Base-by-base conservation (phyloP, 495 filamentous ascomycete species). In the Hypomontagnella monticulosa region DNA sequence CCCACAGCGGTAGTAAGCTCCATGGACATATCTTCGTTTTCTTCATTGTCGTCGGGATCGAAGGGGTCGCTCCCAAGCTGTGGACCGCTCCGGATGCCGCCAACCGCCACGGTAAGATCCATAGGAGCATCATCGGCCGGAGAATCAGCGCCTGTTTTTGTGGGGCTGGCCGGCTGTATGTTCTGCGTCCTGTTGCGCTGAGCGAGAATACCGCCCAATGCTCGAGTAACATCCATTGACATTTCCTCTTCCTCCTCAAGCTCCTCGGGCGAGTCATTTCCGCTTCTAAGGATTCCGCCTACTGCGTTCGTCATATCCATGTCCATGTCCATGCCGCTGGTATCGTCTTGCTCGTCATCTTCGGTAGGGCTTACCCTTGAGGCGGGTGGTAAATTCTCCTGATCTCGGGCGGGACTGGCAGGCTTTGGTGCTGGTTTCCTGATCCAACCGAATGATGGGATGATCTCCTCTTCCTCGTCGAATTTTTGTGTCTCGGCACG, bases 171-270 rank as follows among this genome's bases (percentile, higher is more conserved):
- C 66, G 69, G 37, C 56, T 73, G 51, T 66, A 63, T 18, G 37
- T 58, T 57, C 71, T 57, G 42, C 61, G 47, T 32, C 70, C 75
- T 56, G 73, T 42, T 55, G 41, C 57, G 59, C 37, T 81, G 79
- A n/a, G 83, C 77, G 23, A 93, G 76, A 48, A 98, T 97, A 3
- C 88, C 84, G n/a, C 94, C 94, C 57, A 97, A 76, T 10, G 87
- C 90, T 57, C 82, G 85, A 0, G 93, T 97, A 47, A 96, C 86
- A 57, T 97, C 93, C 91, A 93, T 93, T 8, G 89, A 91, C 72
- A 92, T 84, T 27, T 92, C 90, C 56, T 91, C 88, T 27, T 92
- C 90, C 36, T 90, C 88, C 37, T 74, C 73, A 3, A 79, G 73
- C 14, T 76, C 71, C 14, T 66, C 59, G 18, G 44, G 54, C 5